Evolutionary conservation across 2,329 filamentous ascomycete species (phyloP).

Genomic region (Xylaria multiplex): DNA sequence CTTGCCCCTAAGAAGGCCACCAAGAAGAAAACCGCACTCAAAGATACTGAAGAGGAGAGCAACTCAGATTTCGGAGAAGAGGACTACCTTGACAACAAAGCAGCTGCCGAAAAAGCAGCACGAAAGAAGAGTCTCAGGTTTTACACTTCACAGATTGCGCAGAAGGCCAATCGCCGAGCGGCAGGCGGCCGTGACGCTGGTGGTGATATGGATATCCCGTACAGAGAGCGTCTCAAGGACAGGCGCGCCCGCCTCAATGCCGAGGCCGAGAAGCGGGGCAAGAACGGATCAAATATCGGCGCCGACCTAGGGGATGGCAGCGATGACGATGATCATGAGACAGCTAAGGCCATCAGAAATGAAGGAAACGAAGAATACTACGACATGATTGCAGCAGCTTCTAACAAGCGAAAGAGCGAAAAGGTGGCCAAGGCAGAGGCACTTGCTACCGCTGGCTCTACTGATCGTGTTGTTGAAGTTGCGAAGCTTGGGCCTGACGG

Average conservation of each 20-base stretch:
- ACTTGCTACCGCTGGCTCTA: slow-evolving; percentile 69
- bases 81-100: slow-evolving; percentile 76
- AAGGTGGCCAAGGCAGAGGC: slow-evolving; percentile 69
- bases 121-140: slow-evolving; percentile 94
- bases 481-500: slow-evolving; percentile 82
- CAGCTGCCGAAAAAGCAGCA: slow-evolving; percentile 85
- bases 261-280: slow-evolving; percentile 87
- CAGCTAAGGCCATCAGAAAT: slow-evolving; percentile 61
- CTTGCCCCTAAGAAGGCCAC: slow-evolving; percentile 58
- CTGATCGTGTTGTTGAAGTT: slow-evolving; percentile 70
- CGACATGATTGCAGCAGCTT: slow-evolving; percentile 79
- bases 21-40: slow-evolving; percentile 55
- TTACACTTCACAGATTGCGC: slow-evolving; percentile 97
- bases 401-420: slow-evolving; percentile 78
- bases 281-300: slow-evolving; percentile 69
- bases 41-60: slow-evolving; percentile 56
- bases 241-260: slow-evolving; percentile 85
- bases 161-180: slow-evolving; percentile 88
- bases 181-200: slow-evolving; percentile 77
- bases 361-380: slow-evolving; percentile 84
- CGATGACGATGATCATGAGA: slow-evolving; percentile 71
- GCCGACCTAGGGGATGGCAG: slow-evolving; percentile 75
- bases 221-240: slow-evolving; percentile 88
- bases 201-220: slow-evolving; percentile 84
- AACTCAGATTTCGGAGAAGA: slow-evolving; percentile 96